A percentile compares a stretch with the other conserved stretches of the same genome.
phyloP scores from a whole-genome alignment of 352 stramenopile species.

The Globisporangium middletonii region DNA sequence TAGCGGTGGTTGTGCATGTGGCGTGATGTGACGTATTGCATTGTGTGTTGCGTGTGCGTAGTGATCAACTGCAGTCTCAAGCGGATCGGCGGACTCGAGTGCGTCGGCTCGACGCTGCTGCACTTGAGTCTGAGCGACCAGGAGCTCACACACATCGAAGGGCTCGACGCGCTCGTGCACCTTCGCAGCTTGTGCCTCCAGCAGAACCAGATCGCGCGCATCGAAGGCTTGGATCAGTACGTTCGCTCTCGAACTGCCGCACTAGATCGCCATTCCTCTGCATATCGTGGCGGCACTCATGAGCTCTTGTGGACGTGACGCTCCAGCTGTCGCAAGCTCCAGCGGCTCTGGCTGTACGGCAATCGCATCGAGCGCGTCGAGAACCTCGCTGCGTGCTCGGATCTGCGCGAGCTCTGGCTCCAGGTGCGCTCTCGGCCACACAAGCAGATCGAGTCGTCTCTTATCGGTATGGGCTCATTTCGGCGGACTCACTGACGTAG shows the following conservation, averaged over 20 bases:
- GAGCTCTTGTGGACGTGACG: background rate
- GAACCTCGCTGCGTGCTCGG: slow-evolving; percentile 49
- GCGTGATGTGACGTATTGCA: background rate
- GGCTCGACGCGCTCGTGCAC: slow-evolving; percentile 46
- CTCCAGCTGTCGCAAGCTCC: slow-evolving; percentile 51
- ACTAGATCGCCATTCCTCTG: too few relatives aligned
- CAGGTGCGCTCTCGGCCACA: slow-evolving; percentile 24
- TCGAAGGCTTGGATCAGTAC: slow-evolving; percentile 67
- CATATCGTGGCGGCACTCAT: background rate
- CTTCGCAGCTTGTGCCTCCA: slow-evolving; percentile 74
- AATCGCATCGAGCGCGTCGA: slow-evolving; percentile 65
- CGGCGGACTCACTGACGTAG: too few relatives aligned
- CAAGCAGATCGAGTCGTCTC: background rate
- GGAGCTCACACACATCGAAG: slow-evolving; percentile 42
- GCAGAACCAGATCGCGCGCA: slow-evolving; percentile 69
- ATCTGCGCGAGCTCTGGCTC: slow-evolving; percentile 80
- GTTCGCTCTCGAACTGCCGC: background rate
- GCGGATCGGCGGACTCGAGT: slow-evolving; percentile 38
- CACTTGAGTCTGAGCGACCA: slow-evolving; percentile 80
- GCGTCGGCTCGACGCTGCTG: slow-evolving; percentile 57
- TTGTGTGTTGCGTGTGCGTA: slow-evolving; percentile 3
- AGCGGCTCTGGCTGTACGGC: slow-evolving; percentile 70
- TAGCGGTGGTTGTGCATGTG: background rate
- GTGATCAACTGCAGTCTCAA: slow-evolving; percentile 73
- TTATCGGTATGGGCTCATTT: background rate